phyloP scores from a whole-genome alignment of 306 rosid genomes.

The Arachis hypogaea region DNA sequence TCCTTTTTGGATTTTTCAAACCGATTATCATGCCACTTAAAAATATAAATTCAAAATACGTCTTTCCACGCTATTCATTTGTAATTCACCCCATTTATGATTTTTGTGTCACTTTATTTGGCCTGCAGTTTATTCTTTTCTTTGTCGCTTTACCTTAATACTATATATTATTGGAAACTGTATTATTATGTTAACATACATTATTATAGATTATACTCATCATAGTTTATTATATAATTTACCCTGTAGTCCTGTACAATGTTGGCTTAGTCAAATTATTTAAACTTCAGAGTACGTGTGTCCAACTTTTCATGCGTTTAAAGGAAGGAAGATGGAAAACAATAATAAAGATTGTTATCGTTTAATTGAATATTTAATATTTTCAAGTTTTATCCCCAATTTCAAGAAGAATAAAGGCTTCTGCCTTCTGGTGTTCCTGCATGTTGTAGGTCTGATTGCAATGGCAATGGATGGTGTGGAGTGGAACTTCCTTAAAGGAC shows the following conservation, averaged over 20 bases:
- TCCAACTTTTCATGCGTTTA: neutral
- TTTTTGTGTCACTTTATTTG: too few species aligned
- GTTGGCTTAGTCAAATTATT: neutral
- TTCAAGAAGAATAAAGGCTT: neutral
- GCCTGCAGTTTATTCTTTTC: too few species aligned
- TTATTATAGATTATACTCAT: too few species aligned
- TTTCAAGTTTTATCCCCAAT: neutral
- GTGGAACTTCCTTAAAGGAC: constrained; percentile 52
- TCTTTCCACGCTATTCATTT: too few species aligned
- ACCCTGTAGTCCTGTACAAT: neutral
- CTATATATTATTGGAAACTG: neutral
- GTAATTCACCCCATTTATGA: too few species aligned
- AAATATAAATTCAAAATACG: too few species aligned
- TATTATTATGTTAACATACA: too few species aligned
- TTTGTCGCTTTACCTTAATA: neutral
- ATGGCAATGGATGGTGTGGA: constrained; percentile 64
- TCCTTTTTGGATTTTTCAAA: too few species aligned
- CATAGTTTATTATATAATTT: neutral
- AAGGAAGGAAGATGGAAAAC: neutral
- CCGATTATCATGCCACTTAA: too few species aligned
- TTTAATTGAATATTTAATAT: neutral
- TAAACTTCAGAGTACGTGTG: neutral
- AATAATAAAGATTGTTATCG: neutral
- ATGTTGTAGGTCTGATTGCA: constrained; percentile 49
- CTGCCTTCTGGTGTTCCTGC: too few species aligned